Evolutionary conservation across 176 grass and related monocot species (phyloP).

Genomic region (Oryza meridionalis): DNA sequence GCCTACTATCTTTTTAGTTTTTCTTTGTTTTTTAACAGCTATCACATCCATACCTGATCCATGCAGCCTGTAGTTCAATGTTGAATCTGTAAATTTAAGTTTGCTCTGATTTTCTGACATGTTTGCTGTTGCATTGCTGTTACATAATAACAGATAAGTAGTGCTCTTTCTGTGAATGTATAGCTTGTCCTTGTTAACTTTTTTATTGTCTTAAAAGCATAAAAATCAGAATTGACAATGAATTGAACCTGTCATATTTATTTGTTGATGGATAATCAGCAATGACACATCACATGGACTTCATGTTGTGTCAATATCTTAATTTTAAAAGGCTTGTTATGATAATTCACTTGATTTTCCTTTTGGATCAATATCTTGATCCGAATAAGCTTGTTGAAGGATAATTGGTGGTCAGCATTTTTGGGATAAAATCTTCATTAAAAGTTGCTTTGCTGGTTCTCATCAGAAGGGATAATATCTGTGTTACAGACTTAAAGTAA

Average conservation of each 20-base stretch:
- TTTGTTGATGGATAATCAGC: not conserved
- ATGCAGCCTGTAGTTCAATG: not conserved
- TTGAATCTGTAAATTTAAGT: conserved; percentile 9
- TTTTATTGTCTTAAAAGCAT: not conserved
- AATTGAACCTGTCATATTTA: not conserved
- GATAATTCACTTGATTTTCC: conserved; percentile 4
- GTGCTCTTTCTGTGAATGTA: not conserved
- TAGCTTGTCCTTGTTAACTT: not conserved
- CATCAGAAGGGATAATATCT: not conserved
- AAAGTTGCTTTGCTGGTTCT: not conserved
- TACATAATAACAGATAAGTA: not conserved
- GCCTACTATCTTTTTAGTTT: not conserved
- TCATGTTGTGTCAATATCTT: not conserved
- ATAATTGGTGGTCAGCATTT: not conserved
- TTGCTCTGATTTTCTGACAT: not conserved
- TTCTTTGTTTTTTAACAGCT: not conserved
- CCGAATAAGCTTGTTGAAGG: not conserved
- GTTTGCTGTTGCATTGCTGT: not conserved
- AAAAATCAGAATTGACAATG: not conserved
- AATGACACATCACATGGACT: not conserved
- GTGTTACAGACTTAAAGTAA: not conserved
- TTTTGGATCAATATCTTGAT: conserved; percentile 1
- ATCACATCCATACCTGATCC: not conserved
- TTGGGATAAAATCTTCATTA: not conserved
- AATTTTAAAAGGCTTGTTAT: not conserved